Conservation (phyloP, 495 filamentous ascomycete genomes). For the Penicillium mononematosum region DNA sequence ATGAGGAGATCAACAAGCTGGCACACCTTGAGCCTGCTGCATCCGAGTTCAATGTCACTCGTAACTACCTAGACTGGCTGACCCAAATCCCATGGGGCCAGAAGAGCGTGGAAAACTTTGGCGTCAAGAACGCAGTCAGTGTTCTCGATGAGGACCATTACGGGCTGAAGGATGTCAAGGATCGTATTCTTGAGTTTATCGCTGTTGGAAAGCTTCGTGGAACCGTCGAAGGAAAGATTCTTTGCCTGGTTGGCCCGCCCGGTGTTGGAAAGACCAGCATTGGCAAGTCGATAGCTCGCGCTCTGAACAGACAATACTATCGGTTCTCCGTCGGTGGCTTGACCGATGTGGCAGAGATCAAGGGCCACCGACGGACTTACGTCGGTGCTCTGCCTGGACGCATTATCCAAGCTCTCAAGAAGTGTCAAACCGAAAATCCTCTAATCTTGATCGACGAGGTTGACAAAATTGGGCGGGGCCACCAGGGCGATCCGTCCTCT, state of each 20-base stretch:
- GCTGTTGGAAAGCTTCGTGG: constrained; percentile 96
- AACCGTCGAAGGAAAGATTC: constrained; percentile 97
- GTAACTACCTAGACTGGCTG: constrained; percentile 98
- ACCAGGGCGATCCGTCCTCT: constrained; percentile 95
- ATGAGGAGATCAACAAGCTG: constrained; percentile 96
- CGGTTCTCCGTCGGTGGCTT: constrained; percentile 96
- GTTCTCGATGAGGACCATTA: constrained; percentile 98
- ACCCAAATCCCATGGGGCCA: constrained; percentile 98
- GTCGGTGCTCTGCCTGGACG: constrained; percentile 94
- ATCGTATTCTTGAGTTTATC: constrained; percentile 98
- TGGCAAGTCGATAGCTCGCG: constrained; percentile 94
- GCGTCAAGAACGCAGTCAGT: constrained; percentile 81
- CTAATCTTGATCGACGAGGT: constrained; percentile 96
- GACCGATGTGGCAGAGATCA: constrained; percentile 98
- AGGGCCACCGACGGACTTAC: constrained; percentile 95
- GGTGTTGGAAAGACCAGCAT: constrained; percentile 98
- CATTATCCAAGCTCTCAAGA: constrained; percentile 98
- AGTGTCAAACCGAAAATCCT: constrained; percentile 98
- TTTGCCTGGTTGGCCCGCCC: constrained; percentile 96
- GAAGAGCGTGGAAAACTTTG: constrained; percentile 94
- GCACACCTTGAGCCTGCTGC: constrained; percentile 91
- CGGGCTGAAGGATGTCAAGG: constrained; percentile 97
- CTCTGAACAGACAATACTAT: constrained; percentile 94
- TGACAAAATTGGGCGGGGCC: constrained; percentile 94
- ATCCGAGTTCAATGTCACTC: constrained; percentile 98